These are phyloP conservation scores for Teunomyces gatunensis DNA, from an alignment of 805 yeast genomes.

Conservation along the genomic window DNA sequence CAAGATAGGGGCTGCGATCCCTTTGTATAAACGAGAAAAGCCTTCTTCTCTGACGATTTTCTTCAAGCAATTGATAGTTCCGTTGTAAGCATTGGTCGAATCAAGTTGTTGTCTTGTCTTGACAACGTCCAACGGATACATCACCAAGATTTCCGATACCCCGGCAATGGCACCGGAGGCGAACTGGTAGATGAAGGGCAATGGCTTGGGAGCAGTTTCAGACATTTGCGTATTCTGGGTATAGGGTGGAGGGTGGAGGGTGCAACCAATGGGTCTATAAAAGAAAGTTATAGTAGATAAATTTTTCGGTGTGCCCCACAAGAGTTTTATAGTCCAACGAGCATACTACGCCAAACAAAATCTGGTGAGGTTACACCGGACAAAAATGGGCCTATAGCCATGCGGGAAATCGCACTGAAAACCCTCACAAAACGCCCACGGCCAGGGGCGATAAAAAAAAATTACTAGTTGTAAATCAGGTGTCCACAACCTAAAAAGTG, in stretches of 20 bases:
- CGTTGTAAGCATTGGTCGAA: slow-evolving; percentile 64
- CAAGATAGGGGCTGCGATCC: slow-evolving; percentile 92
- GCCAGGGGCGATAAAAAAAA: neutral
- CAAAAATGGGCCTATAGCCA: neutral
- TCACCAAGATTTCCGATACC: slow-evolving; percentile 88
- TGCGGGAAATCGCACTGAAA: neutral
- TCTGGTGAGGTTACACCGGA: neutral
- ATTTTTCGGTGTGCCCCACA: slow-evolving; percentile 4
- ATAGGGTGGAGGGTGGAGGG: no score
- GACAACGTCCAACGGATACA: slow-evolving; percentile 97
- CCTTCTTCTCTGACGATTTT: slow-evolving; percentile 90
- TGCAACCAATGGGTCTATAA: neutral
- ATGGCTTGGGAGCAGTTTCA: slow-evolving; percentile 11
- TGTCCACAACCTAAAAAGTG: neutral
- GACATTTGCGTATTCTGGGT: neutral
- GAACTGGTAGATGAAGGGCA: slow-evolving; percentile 92
- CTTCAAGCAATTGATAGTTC: slow-evolving; percentile 78
- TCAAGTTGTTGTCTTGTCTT: slow-evolving; percentile 91
- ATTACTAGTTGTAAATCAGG: neutral
- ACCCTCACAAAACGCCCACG: neutral
- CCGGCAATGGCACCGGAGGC: slow-evolving; percentile 95
- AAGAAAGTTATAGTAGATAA: neutral
- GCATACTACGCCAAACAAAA: neutral
- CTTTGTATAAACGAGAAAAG: slow-evolving; percentile 77
- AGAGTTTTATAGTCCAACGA: slow-evolving; percentile 1